Evolutionary conservation across 2,329 filamentous ascomycete genomes (phyloP).

Genomic region (Rutstroemia sydowiana): DNA sequence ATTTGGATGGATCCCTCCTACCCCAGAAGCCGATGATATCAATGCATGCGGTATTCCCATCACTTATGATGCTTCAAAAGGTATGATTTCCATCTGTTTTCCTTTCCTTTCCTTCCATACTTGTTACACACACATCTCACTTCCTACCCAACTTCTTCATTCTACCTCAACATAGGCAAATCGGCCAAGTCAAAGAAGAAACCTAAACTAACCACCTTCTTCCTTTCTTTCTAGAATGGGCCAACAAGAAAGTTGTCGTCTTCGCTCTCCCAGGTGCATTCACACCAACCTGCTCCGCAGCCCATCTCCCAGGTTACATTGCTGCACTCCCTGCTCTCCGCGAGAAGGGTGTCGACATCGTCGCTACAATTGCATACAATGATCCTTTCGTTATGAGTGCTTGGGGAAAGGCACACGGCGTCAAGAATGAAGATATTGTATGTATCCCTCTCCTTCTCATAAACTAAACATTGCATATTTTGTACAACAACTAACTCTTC

Average conservation of each 20-base stretch:
- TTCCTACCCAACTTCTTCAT: constrained; percentile 1
- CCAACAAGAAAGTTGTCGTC: constrained; percentile 63
- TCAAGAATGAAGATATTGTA: constrained; percentile 57
- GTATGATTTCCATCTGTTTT: constrained; percentile 31
- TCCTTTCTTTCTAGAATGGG: constrained; percentile 44
- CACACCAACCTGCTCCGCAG: constrained; percentile 61
- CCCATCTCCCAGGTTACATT: constrained; percentile 63
- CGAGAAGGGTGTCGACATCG: constrained; percentile 59
- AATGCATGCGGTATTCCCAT: constrained; percentile 72
- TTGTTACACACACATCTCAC: background rate
- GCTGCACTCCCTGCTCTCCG: constrained; percentile 51
- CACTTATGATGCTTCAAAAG: constrained; percentile 72
- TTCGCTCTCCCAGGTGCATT: constrained; percentile 64
- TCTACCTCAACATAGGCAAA: background rate
- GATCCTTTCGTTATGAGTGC: constrained; percentile 66
- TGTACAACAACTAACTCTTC: background rate
- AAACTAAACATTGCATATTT: too few relatives aligned
- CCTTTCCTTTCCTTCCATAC: background rate
- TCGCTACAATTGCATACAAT: constrained; percentile 62
- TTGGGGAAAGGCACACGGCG: constrained; percentile 63
- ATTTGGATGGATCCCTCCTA: constrained; percentile 80
- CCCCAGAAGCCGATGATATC: constrained; percentile 59
- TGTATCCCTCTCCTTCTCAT: constrained; percentile 22
- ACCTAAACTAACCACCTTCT: constrained; percentile 1
- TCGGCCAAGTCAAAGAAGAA: too few relatives aligned